Evolutionary conservation across 2,329 filamentous ascomycete genomes (phyloP), one percentile per base, ranked within the genome.

Genomic region (Xylogone sp.): DNA sequence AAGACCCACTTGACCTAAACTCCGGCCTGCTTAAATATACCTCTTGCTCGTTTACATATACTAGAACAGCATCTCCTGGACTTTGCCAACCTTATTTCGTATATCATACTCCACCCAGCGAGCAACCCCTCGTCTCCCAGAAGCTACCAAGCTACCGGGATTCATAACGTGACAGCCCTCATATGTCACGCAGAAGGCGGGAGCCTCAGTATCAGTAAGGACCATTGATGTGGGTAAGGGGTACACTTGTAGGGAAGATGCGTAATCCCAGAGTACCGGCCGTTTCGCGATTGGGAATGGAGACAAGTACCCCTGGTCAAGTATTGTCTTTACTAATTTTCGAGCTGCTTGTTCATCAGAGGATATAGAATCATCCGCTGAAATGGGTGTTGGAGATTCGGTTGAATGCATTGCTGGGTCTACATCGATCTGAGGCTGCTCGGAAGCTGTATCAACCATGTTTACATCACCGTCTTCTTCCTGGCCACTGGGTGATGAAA

Each of bases 91-190:
- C 52, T 56, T 61, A 42, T 56, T 55, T 43, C 54, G 44, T 43
- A 89, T 69, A 68, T 88, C 87, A 72, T 93, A 97, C 72, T 97
- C 94, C 1, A 93, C 78, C 93, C 94, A 97, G 56, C 85, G 79
- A 5, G 84, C 88, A 6, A 86, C 81, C 3, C 84, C 83, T 56
- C 83, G 81, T 49, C 84, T 78, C 0, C 85, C 86, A 0, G 81
- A 74, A 0, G 89, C 84, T 21, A 95, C 77, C 46, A 99, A 69
- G 46, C 80, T 78, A 5, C 91, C 90, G 0, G 94, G 92, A 67
- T 99, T 99, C 81, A 99, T 86, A 29, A 97, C 92, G 71, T 94
- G 89, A 65, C 94, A 97, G 0, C 92, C 93, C 69, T 96, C 93
- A 65, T 97, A 97, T 13, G 89, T 96, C 57, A 97, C 75, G 49